Base-by-base conservation (phyloP, 1,284 basidiomycete species). In the Rhodotorula sp. region DNA sequence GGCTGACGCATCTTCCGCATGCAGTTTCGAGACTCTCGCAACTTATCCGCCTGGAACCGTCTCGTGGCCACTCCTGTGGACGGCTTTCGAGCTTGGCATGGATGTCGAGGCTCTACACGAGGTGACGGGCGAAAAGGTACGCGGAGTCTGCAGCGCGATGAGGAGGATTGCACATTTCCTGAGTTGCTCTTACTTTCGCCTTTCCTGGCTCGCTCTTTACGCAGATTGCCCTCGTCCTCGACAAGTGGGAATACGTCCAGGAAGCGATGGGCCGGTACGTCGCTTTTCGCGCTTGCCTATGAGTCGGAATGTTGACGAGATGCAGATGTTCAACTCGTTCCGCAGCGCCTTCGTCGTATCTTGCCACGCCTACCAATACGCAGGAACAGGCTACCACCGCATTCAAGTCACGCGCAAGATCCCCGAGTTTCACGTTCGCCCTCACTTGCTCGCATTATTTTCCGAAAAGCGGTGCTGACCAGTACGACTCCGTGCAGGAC, bases 321-420 rank as follows among this genome's bases (percentile, higher is more conserved):
- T 25, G 9, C 41, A 49, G 63, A 57, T 48, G 7, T 25, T n/a
- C 19, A 16, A 0, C 7, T 25, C 13, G 14, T 42, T 17, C n/a
- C 25, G 1, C 62, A 69, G 68, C 13, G 48, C 57, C 1, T 56
- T 71, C 46, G 27, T 34, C 25, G 34, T 71, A 19, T 42, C 49
- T 7, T 71, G 66, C 21, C 66, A 68, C 27, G 67, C 34, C 42
- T 42, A 49, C 44, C 70, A 71, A 21, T 71, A 61, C 56, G 66
- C 70, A 9, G 70, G 70, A 1, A 68, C 66, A 1, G 54, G 52
- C 34, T 71, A 48, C 23, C 70, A 71, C 45, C 27, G 27, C 7
- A 54, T 71, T 0, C 44, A 46, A 14, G n/a, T 60, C 4, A 68
- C 66, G 17, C 70, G 75, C 64, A 74, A 70, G 64, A 66, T 75